Evolutionary conservation across 2,329 filamentous ascomycete genomes (phyloP).

Genomic region (Claviceps arundinis): DNA sequence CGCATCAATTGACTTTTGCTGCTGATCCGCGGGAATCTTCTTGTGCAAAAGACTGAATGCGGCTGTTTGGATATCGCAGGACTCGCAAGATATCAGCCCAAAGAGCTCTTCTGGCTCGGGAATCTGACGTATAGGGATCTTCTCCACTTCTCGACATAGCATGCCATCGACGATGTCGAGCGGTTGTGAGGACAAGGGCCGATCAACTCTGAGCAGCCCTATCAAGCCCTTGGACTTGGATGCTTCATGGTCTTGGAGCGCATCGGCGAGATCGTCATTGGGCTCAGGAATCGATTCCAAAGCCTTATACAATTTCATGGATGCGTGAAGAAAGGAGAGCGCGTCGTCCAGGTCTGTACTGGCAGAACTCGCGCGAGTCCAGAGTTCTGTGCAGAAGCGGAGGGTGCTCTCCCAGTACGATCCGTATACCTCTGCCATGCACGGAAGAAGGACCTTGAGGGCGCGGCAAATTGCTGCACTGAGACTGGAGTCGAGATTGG

Average conservation of each 20-base stretch:
- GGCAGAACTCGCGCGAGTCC: conserved; percentile 30
- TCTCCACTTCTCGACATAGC: conserved; percentile 54
- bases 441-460: conserved; percentile 51
- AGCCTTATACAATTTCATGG: conserved; percentile 54
- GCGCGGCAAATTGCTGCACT: conserved; percentile 40
- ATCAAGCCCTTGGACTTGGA: conserved; percentile 45
- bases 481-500: conserved; percentile 30
- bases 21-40: conserved; percentile 65
- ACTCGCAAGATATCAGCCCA: conserved; percentile 61
- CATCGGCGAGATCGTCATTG: conserved; percentile 78
- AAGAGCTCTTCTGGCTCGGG: conserved; percentile 58
- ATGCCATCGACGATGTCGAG: conserved; percentile 63
- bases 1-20: conserved; percentile 68
- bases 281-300: conserved; percentile 54
- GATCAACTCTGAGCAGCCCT: conserved; percentile 43
- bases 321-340: conserved; percentile 55
- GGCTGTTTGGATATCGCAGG: conserved; percentile 61
- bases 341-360: conserved; percentile 30
- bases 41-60: conserved; percentile 70
- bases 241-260: conserved; percentile 47
- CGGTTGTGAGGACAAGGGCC: conserved; percentile 43
- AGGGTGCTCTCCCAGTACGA: conserved; percentile 66
- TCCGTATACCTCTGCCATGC: conserved; percentile 72
- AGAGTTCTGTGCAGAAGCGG: conserved; percentile 43
- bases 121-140: conserved; percentile 48